A percentile compares a stretch with the other conserved stretches of the same genome.
Conservation (phyloP, 129 eudicot species). For the Flaveria brownii region DNA sequence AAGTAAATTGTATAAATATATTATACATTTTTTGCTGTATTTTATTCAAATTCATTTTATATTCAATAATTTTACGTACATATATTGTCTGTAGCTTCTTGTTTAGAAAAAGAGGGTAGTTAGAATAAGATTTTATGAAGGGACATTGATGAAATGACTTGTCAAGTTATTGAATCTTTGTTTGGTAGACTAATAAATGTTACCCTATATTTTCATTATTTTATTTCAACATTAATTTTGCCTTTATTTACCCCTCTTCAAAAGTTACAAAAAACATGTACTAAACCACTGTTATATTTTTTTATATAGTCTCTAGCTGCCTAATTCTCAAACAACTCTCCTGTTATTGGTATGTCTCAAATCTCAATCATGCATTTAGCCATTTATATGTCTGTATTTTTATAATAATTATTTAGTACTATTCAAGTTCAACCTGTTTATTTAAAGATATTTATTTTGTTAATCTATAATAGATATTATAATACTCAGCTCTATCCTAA, state of each 20-base stretch:
- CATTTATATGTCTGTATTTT: neutral
- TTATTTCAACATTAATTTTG: neutral
- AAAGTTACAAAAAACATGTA: neutral
- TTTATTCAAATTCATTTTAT: too few relatives aligned
- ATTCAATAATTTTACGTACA: too few relatives aligned
- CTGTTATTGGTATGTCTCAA: neutral
- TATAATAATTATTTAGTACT: too few relatives aligned
- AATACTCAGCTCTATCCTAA: too few relatives aligned
- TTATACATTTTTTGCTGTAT: too few relatives aligned
- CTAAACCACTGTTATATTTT: neutral
- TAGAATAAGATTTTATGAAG: conserved; percentile 30
- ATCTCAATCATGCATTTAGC: neutral
- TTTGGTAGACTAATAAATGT: conserved; percentile 34
- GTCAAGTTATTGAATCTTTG: conserved; percentile 26
- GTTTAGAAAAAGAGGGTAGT: conserved; percentile 12
- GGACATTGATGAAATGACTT: conserved; percentile 37
- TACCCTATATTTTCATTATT: conserved; percentile 8
- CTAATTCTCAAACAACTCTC: conserved; percentile 3
- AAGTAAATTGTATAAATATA: too few relatives aligned
- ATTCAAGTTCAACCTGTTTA: too few relatives aligned
- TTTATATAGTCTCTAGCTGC: neutral
- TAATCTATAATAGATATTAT: too few relatives aligned
- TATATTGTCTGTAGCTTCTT: too few relatives aligned
- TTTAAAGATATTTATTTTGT: too few relatives aligned
- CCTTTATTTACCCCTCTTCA: neutral